These are phyloP conservation scores for Barbarea vulgaris DNA, from an alignment of 345 rosid genomes.

Conservation along the genomic window DNA sequence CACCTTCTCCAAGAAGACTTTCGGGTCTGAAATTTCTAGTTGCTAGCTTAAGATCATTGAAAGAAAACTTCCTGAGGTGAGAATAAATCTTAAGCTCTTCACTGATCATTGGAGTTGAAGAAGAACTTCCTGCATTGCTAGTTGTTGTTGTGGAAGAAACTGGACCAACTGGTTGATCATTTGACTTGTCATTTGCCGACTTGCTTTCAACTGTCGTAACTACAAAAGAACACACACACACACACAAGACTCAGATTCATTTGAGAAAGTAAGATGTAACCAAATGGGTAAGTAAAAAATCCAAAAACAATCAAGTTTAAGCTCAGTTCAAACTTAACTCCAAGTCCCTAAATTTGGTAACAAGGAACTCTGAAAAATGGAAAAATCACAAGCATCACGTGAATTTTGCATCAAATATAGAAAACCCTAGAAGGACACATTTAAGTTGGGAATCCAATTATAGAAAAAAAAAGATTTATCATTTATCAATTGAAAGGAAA, in stretches of 20 bases:
- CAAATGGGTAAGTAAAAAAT: neutral
- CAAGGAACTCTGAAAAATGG: neutral
- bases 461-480: constrained; percentile 8
- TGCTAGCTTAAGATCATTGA: constrained; percentile 88
- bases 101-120: constrained; percentile 79
- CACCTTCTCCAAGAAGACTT: constrained; percentile 98
- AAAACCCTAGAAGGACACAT: constrained; percentile 36
- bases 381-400: constrained; percentile 17
- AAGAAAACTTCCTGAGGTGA: constrained; percentile 77
- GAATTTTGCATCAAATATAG: neutral
- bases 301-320: neutral
- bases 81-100: constrained; percentile 88
- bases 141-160: constrained; percentile 74
- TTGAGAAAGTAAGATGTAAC: constrained; percentile 15
- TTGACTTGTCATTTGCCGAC: constrained; percentile 68
- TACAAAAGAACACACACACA: constrained; percentile 14
- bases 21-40: constrained; percentile 97
- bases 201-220: constrained; percentile 60
- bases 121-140: constrained; percentile 80
- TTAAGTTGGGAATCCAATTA: constrained; percentile 14
- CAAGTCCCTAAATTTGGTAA: constrained; percentile 5
- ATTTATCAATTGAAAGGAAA: neutral
- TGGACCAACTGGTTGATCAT: constrained; percentile 66
- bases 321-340: neutral
- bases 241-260: constrained; percentile 10